These are phyloP conservation scores for Cercospora zeina DNA, from an alignment of 2,329 filamentous ascomycete species.

Conservation along the genomic window DNA sequence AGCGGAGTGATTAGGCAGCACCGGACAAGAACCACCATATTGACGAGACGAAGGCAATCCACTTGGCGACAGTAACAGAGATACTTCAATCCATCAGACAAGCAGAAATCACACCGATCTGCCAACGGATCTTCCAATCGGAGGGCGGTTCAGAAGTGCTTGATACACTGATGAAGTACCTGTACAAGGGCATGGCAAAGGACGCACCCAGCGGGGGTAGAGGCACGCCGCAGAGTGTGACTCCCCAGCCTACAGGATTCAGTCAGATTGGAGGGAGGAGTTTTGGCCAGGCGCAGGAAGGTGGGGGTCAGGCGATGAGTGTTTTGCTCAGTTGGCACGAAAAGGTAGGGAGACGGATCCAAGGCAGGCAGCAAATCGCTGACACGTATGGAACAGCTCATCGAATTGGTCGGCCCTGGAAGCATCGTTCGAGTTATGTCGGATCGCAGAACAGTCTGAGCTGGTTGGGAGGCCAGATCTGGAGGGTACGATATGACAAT, in stretches of 20 bases:
- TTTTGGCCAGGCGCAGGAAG: conserved; percentile 59
- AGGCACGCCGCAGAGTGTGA: conserved; percentile 45
- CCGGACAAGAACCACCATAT: neutral
- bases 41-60: conserved; percentile 48
- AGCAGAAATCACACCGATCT: conserved; percentile 87
- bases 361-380: neutral
- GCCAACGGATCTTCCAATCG: conserved; percentile 75
- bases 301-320: conserved; percentile 87
- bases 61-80: conserved; percentile 85
- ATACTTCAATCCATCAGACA: conserved; percentile 95
- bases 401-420: conserved; percentile 87
- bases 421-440: conserved; percentile 92
- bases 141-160: conserved; percentile 80
- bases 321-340: conserved; percentile 98
- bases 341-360: conserved; percentile 56
- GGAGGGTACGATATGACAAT: neutral
- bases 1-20: conserved; percentile 15
- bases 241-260: conserved; percentile 83
- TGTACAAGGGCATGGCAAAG: conserved; percentile 84
- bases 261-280: conserved; percentile 64
- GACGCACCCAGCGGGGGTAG: conserved; percentile 33
- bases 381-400: conserved; percentile 54
- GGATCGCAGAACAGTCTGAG: conserved; percentile 85
- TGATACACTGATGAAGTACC: conserved; percentile 96
- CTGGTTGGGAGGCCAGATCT: too few species aligned